These are phyloP conservation scores for Tetrapyrgos nigripes DNA, from an alignment of 1,284 basidiomycete species.

Conservation along the genomic window DNA sequence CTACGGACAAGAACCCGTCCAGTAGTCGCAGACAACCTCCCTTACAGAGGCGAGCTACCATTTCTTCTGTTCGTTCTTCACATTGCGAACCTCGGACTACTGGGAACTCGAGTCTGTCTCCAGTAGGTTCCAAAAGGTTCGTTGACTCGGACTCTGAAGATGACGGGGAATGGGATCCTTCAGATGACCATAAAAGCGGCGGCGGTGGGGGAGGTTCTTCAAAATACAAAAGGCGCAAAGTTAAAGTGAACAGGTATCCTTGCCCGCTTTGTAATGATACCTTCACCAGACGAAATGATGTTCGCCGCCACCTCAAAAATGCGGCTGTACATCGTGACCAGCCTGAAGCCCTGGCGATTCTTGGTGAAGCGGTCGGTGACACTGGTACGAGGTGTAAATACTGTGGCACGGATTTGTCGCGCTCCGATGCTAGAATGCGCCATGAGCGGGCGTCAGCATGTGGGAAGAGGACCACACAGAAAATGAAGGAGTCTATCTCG, in stretches of 20 bases:
- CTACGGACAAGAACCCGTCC: not conserved
- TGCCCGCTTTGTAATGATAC: constrained; percentile 25
- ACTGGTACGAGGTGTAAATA: constrained; percentile 19
- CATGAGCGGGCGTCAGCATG: constrained; percentile 24
- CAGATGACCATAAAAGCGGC: not conserved
- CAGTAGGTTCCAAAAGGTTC: constrained; percentile 1
- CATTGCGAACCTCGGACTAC: not conserved
- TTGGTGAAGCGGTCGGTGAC: constrained; percentile 11
- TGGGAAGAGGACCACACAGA: constrained; percentile 23
- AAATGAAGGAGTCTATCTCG: constrained; percentile 16
- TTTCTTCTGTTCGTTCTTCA: not conserved
- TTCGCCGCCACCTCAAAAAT: constrained; percentile 23
- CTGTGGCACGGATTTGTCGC: constrained; percentile 24
- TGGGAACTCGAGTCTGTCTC: not conserved
- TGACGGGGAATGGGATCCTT: constrained; percentile 10
- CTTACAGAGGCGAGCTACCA: not conserved
- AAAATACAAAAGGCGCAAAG: constrained; percentile 12
- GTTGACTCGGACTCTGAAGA: constrained; percentile 11
- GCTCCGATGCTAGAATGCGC: constrained; percentile 23
- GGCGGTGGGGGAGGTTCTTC: not conserved
- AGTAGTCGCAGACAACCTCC: not conserved
- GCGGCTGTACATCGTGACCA: constrained; percentile 20
- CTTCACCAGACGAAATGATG: constrained; percentile 24
- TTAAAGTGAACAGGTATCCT: constrained; percentile 20
- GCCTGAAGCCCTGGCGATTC: constrained; percentile 8